Evolutionary conservation across 768 basidiomycete genomes (phyloP), one percentile per base, ranked within the genome.

Genomic region (Dentipellis fragilis): DNA sequence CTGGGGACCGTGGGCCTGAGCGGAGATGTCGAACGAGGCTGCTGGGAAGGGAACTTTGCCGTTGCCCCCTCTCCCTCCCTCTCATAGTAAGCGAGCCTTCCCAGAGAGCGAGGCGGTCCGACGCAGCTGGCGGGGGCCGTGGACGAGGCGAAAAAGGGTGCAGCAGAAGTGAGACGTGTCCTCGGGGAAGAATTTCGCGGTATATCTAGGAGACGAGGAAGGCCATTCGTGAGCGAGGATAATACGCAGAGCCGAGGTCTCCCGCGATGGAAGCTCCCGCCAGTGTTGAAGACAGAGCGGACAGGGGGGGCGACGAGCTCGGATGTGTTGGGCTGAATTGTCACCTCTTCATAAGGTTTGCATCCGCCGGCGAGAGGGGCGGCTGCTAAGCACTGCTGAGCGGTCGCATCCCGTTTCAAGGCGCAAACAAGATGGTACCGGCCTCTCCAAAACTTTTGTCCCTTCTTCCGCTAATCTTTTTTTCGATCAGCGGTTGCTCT

Each of bases 1-100:
- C 56, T 21, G 53, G 36, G 16, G 58, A 52, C 47, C 52, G 55
- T 39, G 63, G 52, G 22, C 55, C 57, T 39, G 65, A 61, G 51
- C 58, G 55, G 49, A 81, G 73, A 59, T 74, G 76, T n/a, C 74
- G 74, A 55, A 73, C 74, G 40, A 83, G 72, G 58, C 72, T 76
- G 57, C 69, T 71, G 38, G 80, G 80, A 16, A 83, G 73, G 34
- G 77, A 77, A 70, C 78, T 80, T 58, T 72, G 69, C 57, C 64
- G 63, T 17, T 52, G 58, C 36, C 54, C 60, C 35, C 58, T 48
- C 37, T 54, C 51, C 12, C 36, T n/a, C 35, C 56, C 53, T 54
- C 51, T 49, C 59, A 59, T 61, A 17, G 34, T 50, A 29, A 37
- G 16, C 29, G 51, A 53, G 16, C 29, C 35, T 40, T 58, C 57